Conservation (phyloP, 1,284 basidiomycete genomes). For the Trichosporon ovoides region DNA sequence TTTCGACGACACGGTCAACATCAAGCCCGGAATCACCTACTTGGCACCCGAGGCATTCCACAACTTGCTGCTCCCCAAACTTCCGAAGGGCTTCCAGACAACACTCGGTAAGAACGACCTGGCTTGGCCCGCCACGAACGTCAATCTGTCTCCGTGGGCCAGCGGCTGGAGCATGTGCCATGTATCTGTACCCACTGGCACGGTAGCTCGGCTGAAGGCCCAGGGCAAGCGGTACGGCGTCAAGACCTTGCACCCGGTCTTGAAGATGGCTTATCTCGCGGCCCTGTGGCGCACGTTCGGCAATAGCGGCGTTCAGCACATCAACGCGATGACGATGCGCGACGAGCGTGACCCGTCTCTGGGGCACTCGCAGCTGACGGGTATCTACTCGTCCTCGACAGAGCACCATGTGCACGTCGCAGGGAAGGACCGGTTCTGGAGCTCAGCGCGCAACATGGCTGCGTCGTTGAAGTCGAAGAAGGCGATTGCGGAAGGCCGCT, state of each 20-base stretch:
- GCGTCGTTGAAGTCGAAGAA: slow-evolving; percentile 2
- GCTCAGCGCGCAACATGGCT: slow-evolving; percentile 6
- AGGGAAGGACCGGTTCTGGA: slow-evolving; percentile 29
- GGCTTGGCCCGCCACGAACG: slow-evolving; percentile 26
- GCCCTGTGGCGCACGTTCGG: slow-evolving; percentile 27
- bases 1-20: slow-evolving; percentile 26
- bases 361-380: slow-evolving; percentile 26
- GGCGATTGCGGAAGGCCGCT: slow-evolving; percentile 15
- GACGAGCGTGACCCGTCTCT: slow-evolving; percentile 24
- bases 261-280: slow-evolving; percentile 26
- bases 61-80: slow-evolving; percentile 30
- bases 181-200: slow-evolving; percentile 14
- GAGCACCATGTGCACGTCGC: slow-evolving; percentile 15
- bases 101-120: slow-evolving; percentile 16
- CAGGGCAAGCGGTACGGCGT: slow-evolving; percentile 23
- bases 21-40: slow-evolving; percentile 19
- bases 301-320: slow-evolving; percentile 7
- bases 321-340: slow-evolving; percentile 14
- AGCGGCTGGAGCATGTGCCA: slow-evolving; percentile 18
- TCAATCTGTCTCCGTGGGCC: slow-evolving; percentile 9
- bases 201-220: slow-evolving; percentile 22
- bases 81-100: slow-evolving; percentile 28
- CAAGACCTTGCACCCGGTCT: slow-evolving; percentile 31
- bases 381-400: slow-evolving; percentile 29
- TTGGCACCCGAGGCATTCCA: slow-evolving; percentile 29